A percentile compares a stretch with the other conserved stretches of the same genome.
phyloP scores from a whole-genome alignment of 2,329 filamentous ascomycete genomes.

The Stromatinia cepivora region DNA sequence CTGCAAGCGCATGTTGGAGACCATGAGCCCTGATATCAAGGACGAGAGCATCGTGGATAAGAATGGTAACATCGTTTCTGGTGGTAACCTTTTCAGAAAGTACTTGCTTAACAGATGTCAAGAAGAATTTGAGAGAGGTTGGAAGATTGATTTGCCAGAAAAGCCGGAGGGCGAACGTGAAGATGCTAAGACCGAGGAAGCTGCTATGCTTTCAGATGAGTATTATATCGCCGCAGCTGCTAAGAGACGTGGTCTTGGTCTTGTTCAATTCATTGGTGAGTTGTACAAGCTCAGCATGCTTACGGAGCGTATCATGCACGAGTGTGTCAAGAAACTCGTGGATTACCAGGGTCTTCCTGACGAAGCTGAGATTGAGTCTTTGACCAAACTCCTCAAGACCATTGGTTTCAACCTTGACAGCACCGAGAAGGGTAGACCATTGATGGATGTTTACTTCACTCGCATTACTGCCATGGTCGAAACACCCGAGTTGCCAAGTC shows the following conservation, averaged over 20 bases:
- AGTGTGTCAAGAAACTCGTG: conserved; percentile 95
- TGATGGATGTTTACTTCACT: conserved; percentile 93
- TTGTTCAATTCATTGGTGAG: conserved; percentile 99
- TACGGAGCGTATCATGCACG: conserved; percentile 99
- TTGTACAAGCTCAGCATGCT: conserved; percentile 98
- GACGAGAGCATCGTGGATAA: conserved; percentile 95
- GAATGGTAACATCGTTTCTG: conserved; percentile 81
- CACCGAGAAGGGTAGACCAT: conserved; percentile 76
- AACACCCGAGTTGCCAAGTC: conserved; percentile 77
- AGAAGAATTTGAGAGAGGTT: conserved; percentile 97
- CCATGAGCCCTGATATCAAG: conserved; percentile 90
- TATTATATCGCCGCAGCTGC: conserved; percentile 93
- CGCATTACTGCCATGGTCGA: conserved; percentile 83
- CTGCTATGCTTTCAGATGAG: conserved; percentile 86
- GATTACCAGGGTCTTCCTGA: conserved; percentile 93
- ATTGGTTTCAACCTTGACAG: conserved; percentile 85
- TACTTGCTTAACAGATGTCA: conserved; percentile 98
- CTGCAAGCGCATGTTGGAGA: conserved; percentile 94
- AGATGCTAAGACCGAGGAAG: conserved; percentile 63
- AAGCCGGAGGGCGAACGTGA: conserved; percentile 67
- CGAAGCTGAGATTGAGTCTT: conserved; percentile 93
- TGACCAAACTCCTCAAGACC: conserved; percentile 88
- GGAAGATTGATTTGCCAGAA: conserved; percentile 82
- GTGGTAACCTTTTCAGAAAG: conserved; percentile 94
- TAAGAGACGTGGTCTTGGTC: conserved; percentile 94